Percentiles rank a stretch among this genome's conserved stretches.
These are phyloP conservation scores for Zygoascus flipseniorum DNA, from an alignment of 805 yeast genomes.

Conservation along the genomic window DNA sequence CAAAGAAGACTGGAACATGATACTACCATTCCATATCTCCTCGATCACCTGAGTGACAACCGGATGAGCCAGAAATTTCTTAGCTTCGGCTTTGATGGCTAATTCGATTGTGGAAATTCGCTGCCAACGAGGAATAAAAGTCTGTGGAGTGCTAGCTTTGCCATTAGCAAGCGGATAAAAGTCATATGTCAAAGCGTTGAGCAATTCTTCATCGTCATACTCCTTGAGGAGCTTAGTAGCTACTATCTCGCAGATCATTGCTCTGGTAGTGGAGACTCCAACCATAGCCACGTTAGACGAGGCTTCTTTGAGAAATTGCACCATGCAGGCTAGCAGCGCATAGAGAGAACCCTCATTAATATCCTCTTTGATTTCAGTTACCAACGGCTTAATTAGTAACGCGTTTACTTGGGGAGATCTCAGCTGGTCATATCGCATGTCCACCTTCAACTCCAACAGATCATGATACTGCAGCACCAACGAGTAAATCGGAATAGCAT, in stretches of 20 bases:
- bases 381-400: slow-evolving; percentile 40
- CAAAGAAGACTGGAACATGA: slow-evolving; percentile 33
- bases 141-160: slow-evolving; percentile 14
- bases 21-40: slow-evolving; percentile 45
- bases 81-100: slow-evolving; percentile 45
- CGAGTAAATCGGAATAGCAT: slow-evolving; percentile 28
- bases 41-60: slow-evolving; percentile 39
- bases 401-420: slow-evolving; percentile 43
- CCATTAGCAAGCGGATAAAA: slow-evolving; percentile 39
- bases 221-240: slow-evolving; percentile 44
- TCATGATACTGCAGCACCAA: slow-evolving; percentile 33
- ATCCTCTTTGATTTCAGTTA: slow-evolving; percentile 26
- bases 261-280: slow-evolving; percentile 35
- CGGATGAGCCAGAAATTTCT: slow-evolving; percentile 45
- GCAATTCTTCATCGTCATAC: slow-evolving; percentile 34
- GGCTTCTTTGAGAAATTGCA: slow-evolving; percentile 30
- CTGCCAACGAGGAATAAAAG: slow-evolving; percentile 29
- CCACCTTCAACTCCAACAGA: slow-evolving; percentile 35
- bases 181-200: slow-evolving; percentile 38
- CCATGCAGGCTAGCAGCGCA: slow-evolving; percentile 32
- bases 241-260: slow-evolving; percentile 44
- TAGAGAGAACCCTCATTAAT: slow-evolving; percentile 30
- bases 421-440: slow-evolving; percentile 43
- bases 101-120: slow-evolving; percentile 41
- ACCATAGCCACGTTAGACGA: slow-evolving; percentile 25